Conservation (phyloP, 306 rosid genomes). For the Carpinus viminea region DNA sequence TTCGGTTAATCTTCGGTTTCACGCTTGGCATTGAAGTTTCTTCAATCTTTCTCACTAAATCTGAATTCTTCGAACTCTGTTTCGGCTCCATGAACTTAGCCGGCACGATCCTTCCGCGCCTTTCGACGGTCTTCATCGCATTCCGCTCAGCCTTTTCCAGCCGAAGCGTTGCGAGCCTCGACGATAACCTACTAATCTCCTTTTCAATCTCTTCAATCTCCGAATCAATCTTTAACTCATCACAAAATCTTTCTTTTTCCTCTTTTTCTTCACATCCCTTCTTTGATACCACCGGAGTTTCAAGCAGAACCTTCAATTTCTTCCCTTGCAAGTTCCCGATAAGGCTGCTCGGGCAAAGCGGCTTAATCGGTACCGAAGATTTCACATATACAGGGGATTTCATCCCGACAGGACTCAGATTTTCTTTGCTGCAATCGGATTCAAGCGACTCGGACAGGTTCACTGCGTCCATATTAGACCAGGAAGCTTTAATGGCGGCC, state of each 20-base stretch:
- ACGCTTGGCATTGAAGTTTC: slow-evolving; percentile 31
- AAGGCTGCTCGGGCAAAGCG: slow-evolving; percentile 27
- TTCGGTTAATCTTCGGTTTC: slow-evolving; percentile 39
- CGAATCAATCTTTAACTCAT: slow-evolving; percentile 43
- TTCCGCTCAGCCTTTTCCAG: slow-evolving; percentile 43
- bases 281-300: slow-evolving; percentile 10
- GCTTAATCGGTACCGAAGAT: slow-evolving; percentile 39
- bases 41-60: slow-evolving; percentile 37
- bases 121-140: slow-evolving; percentile 34
- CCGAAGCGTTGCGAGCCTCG: slow-evolving; percentile 47
- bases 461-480: slow-evolving; percentile 35
- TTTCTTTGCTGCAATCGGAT: slow-evolving; percentile 62
- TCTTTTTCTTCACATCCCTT: slow-evolving; percentile 23
- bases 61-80: slow-evolving; percentile 34
- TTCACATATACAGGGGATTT: slow-evolving; percentile 40
- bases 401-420: slow-evolving; percentile 41
- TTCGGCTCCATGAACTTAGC: slow-evolving; percentile 60
- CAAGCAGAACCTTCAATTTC: slow-evolving; percentile 30
- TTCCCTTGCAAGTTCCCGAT: slow-evolving; percentile 36
- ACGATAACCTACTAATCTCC: slow-evolving; percentile 49
- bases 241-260: slow-evolving; percentile 24
- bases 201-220: slow-evolving; percentile 60
- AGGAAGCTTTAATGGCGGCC: slow-evolving; percentile 28
- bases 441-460: slow-evolving; percentile 33
- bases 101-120: slow-evolving; percentile 47